Evolutionary conservation across 345 rosid genomes (phyloP), one percentile per base, ranked within the genome.

Genomic region (Hibiscus tridactylites): DNA sequence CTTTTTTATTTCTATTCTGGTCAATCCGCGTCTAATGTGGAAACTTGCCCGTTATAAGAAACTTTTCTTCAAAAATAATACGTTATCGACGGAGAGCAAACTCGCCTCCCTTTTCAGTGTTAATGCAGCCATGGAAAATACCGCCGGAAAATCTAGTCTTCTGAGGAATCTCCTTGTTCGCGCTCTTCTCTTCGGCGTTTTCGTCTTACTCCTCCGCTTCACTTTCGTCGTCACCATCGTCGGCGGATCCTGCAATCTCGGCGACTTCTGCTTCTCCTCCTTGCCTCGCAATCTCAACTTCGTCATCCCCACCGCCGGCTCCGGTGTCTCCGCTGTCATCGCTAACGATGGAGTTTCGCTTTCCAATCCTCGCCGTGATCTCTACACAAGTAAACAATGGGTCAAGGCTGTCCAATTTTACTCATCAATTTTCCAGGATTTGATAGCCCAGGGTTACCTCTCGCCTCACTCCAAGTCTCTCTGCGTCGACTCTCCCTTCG

Each of bases 221-320:
- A 91, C 94, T 61, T 96, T 86, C 80, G 84, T 96, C 6, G 91
- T 92, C 62, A 91, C 98, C 12, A 69, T 85, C 73, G 82, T 96
- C 67, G 99, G 99, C 17, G 97, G 89, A 79, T 85, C 98, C 15
- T 96, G 99, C 79, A 79, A 81, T 47, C 77, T 81, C 66, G 91
- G 96, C 19, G 90, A 82, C 73, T 96, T 96, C 85, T 96, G 99
- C 79, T 92, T 96, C 85, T 88, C 90, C 81, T 80, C 93, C 24
- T 74, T 88, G 21, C 94, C 91, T 33, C 90, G 87, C 2, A 81
- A 87, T 68, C 73, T 89, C 57, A 85, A 80, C 81, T 80, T 88
- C 5, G 90, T 87, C 57, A 80, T 81, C 74, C 58, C 88, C 68
- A 74, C 68, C 56, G 56, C 56, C 19, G 21, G 57, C 0, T 7